phyloP scores from a whole-genome alignment of 441 rosid genomes.

The Arabidopsis lyrata region DNA sequence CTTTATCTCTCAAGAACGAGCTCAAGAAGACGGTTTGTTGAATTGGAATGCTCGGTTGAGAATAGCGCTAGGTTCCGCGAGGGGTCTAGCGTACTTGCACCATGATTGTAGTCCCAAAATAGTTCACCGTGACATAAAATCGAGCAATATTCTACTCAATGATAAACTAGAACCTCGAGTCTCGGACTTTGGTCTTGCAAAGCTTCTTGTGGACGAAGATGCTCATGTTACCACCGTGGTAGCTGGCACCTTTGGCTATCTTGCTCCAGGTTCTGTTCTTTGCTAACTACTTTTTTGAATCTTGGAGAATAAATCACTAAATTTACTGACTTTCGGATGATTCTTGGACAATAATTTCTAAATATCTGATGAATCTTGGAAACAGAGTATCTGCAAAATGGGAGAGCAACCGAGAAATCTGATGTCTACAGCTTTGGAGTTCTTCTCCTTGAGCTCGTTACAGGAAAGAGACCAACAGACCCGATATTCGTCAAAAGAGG shows the following conservation, averaged over 20 bases:
- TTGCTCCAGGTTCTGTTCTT: slow-evolving; percentile 76
- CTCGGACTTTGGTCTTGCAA: slow-evolving; percentile 94
- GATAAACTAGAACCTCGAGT: slow-evolving; percentile 91
- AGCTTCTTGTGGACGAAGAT: slow-evolving; percentile 96
- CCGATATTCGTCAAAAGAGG: slow-evolving; percentile 78
- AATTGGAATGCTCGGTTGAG: slow-evolving; percentile 77
- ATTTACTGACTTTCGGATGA: neutral
- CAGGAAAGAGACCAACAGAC: slow-evolving; percentile 94
- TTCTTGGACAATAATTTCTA: neutral
- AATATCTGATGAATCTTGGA: slow-evolving; percentile 14
- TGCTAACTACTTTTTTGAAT: slow-evolving; percentile 1
- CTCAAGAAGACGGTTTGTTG: slow-evolving; percentile 52
- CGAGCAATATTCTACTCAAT: slow-evolving; percentile 90
- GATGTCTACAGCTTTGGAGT: slow-evolving; percentile 99
- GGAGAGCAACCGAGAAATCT: slow-evolving; percentile 93
- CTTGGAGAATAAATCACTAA: neutral
- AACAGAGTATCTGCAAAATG: slow-evolving; percentile 93
- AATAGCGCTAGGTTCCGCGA: slow-evolving; percentile 83
- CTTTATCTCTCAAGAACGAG: slow-evolving; percentile 45
- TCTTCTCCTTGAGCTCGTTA: slow-evolving; percentile 88
- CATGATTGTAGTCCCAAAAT: slow-evolving; percentile 93
- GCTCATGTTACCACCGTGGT: slow-evolving; percentile 95
- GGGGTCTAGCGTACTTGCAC: slow-evolving; percentile 88
- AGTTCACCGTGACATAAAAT: slow-evolving; percentile 87
- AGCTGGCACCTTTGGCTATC: slow-evolving; percentile 96